phyloP scores from a whole-genome alignment of 768 basidiomycete species.

The Suillus subalutaceus region DNA sequence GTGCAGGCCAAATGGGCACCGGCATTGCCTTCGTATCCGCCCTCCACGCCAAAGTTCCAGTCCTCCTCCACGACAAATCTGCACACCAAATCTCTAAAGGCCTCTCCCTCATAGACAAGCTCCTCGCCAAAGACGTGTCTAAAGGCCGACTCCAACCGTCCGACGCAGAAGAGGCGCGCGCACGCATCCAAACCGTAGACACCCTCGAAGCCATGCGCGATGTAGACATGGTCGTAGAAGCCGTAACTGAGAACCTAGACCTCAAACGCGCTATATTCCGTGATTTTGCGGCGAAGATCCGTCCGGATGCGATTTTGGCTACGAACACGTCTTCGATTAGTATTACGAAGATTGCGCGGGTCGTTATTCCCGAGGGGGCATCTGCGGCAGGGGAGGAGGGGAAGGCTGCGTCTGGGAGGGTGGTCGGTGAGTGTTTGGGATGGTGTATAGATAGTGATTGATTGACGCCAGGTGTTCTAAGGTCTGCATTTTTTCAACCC shows the following conservation, averaged over 20 bases:
- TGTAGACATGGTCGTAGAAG: conserved; percentile 93
- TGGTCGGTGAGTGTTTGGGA: conserved; percentile 63
- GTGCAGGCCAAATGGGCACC: conserved; percentile 88
- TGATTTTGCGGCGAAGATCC: conserved; percentile 65
- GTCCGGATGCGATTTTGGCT: conserved; percentile 80
- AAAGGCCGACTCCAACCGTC: conserved; percentile 75
- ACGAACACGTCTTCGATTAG: conserved; percentile 95
- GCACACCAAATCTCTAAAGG: conserved; percentile 73
- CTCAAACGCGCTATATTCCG: conserved; percentile 82
- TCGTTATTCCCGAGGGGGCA: conserved; percentile 63
- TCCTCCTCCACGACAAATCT: conserved; percentile 84
- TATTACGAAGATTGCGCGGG: conserved; percentile 89
- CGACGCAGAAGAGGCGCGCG: conserved; percentile 74
- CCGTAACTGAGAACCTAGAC: conserved; percentile 81
- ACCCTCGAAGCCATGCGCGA: conserved; percentile 67
- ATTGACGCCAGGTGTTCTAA: conserved; percentile 28
- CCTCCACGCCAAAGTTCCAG: conserved; percentile 82
- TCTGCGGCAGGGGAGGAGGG: conserved; percentile 65
- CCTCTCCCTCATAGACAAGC: conserved; percentile 72
- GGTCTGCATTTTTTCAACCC: conserved; percentile 96
- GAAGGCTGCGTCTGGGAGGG: conserved; percentile 65
- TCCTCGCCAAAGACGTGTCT: conserved; percentile 85
- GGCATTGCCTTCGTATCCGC: conserved; percentile 91
- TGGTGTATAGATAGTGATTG: not conserved
- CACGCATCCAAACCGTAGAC: conserved; percentile 64